These are phyloP conservation scores for Tricholoma hemisulphureum DNA, from an alignment of 768 basidiomycete species.

Conservation along the genomic window DNA sequence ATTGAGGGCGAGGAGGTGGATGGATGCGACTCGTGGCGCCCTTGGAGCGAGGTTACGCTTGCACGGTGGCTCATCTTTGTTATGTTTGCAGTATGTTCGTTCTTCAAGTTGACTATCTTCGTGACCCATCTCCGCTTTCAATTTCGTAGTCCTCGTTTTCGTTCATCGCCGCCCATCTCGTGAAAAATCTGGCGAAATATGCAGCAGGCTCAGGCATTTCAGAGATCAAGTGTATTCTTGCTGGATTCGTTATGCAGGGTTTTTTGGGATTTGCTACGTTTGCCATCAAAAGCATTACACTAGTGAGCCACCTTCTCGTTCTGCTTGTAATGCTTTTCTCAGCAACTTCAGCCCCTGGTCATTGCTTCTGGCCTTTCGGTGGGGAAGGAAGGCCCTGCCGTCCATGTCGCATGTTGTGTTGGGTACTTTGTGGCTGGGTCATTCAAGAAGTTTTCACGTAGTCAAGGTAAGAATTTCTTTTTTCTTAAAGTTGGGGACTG, in stretches of 20 bases:
- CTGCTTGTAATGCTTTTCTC: not conserved
- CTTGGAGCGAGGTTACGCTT: constrained; percentile 74
- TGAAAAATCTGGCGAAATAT: constrained; percentile 85
- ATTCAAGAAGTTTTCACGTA: constrained; percentile 79
- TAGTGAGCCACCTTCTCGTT: constrained; percentile 52
- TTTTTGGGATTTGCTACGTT: constrained; percentile 90
- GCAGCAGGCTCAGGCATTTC: constrained; percentile 98
- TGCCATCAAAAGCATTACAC: constrained; percentile 88
- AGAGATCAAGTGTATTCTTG: constrained; percentile 97
- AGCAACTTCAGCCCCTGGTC: constrained; percentile 73
- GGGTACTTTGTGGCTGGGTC: constrained; percentile 86
- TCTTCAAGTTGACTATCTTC: not conserved
- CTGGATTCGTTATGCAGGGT: constrained; percentile 96
- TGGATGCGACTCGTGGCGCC: constrained; percentile 87
- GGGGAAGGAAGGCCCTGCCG: constrained; percentile 97
- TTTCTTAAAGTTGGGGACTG: not conserved
- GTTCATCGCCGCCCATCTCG: constrained; percentile 85
- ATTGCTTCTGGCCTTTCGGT: constrained; percentile 97
- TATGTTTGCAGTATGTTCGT: constrained; percentile 73
- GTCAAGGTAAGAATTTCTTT: constrained; percentile 63
- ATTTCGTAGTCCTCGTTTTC: constrained; percentile 70
- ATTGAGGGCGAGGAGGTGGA: constrained; percentile 78
- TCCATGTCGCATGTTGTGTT: constrained; percentile 94
- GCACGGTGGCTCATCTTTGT: constrained; percentile 87
- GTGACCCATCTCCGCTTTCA: constrained; percentile 3